A percentile compares a stretch with the other conserved stretches of the same genome.
Evolutionary conservation across 2,329 filamentous ascomycete genomes (phyloP).

Genomic region (Neonectria coccinea): DNA sequence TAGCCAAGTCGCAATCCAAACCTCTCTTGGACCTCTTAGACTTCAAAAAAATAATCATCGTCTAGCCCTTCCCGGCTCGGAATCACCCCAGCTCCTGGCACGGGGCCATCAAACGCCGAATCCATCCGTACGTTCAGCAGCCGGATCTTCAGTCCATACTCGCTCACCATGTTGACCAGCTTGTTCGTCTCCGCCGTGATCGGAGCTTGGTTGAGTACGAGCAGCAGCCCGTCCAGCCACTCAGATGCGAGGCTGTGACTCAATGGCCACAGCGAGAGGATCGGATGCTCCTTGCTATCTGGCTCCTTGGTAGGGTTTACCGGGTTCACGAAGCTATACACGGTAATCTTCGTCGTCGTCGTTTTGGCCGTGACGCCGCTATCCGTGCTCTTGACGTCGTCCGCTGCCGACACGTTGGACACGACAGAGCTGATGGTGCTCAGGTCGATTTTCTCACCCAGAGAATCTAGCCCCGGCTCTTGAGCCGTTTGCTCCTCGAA

Average conservation of each 20-base stretch:
- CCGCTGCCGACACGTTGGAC: slow-evolving; percentile 84
- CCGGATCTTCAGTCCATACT: slow-evolving; percentile 93
- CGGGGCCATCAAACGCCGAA: slow-evolving; percentile 74
- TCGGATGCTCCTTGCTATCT: slow-evolving; percentile 71
- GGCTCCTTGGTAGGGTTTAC: slow-evolving; percentile 51
- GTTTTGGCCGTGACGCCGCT: slow-evolving; percentile 58
- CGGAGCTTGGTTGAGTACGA: slow-evolving; percentile 93
- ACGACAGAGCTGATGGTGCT: slow-evolving; percentile 91
- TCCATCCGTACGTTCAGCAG: slow-evolving; percentile 92
- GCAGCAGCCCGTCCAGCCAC: slow-evolving; percentile 94
- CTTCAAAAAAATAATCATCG: slow-evolving; percentile 93
- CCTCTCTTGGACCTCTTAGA: slow-evolving; percentile 53
- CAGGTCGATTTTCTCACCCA: slow-evolving; percentile 88
- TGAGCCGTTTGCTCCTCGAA: slow-evolving; percentile 74
- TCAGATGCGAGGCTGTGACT: slow-evolving; percentile 89
- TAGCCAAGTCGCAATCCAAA: slow-evolving; percentile 10
- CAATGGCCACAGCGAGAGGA: slow-evolving; percentile 85
- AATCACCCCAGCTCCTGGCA: slow-evolving; percentile 77
- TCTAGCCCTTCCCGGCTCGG: slow-evolving; percentile 88
- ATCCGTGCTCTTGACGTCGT: slow-evolving; percentile 59
- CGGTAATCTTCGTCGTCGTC: slow-evolving; percentile 87
- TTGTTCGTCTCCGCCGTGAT: slow-evolving; percentile 98
- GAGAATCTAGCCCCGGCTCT: slow-evolving; percentile 77
- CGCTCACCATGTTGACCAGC: slow-evolving; percentile 84
- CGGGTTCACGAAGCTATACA: slow-evolving; percentile 76